Base-by-base conservation (phyloP, 257 asterid genomes). In the Solanum piurae region DNA sequence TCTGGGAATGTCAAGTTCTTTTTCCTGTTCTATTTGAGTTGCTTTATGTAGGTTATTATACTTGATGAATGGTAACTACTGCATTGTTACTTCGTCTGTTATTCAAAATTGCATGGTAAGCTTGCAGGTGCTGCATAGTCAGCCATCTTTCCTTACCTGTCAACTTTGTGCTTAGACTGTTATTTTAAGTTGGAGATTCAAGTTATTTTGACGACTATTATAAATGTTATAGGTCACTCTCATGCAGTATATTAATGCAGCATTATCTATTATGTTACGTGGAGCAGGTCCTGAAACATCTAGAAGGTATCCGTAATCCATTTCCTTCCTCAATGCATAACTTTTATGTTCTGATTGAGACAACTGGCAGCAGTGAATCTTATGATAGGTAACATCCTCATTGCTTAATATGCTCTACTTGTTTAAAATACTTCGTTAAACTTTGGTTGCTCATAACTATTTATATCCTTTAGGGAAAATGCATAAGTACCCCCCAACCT, bases 251-350 rank as follows among this genome's bases (percentile, higher is more conserved):
- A 12, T 68, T 86, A 86, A 86, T 20, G 29, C 79, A 86, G 49
- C 80, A 62, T 37, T 29, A 46, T 71, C 69, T 87, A 9, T 86
- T 38, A 38, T 77, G 86, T 72, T 89, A 25, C 86, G 13, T 91
- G 90, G 87, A 90, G 83, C 96, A 97, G 98, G 98, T 94, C 89
- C 90, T 97, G 94, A 91, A 94, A 86, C 96, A 97, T 90, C 90
- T 97, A 90, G 98, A 97, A 68, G 98, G 98, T 71, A 93, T 93
- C 86, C 99, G 99, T 58, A 96, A 97, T 91, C 99, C 99, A 89
- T 92, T 97, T 87, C 98, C 99, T 88, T 93, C 98, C 68, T 89
- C 98, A 85, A 90, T 88, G 88, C 98, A 95, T 92, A 92, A 97
- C 86, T 97, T 97, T 91, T 97, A 94, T 92, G 87, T 95, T 90